Conservation (phyloP, 169 alveolate genomes). For the Gregarina niphandrodes region DNA sequence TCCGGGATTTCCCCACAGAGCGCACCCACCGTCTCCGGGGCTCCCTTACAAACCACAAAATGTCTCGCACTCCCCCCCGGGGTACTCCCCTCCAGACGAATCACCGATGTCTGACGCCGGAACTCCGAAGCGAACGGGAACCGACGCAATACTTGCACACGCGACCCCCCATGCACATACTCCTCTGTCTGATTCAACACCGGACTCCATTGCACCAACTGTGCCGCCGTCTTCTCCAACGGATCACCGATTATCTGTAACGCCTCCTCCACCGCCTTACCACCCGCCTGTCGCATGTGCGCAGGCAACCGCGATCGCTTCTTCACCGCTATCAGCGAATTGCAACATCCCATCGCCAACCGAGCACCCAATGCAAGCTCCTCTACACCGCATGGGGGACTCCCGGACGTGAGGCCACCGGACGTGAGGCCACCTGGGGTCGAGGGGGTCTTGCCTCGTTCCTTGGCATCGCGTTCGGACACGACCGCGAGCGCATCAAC, state of each 20-base stretch:
- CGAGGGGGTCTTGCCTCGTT: not conserved
- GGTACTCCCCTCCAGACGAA: constrained; percentile 11
- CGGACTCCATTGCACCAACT: constrained; percentile 8
- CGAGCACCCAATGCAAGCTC: not conserved
- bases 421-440: too few species aligned
- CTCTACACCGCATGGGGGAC: too few species aligned
- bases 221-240: constrained; percentile 51
- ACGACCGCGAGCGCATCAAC: too few species aligned
- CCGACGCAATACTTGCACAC: constrained; percentile 27
- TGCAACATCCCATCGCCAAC: constrained; percentile 1
- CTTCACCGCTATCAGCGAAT: too few species aligned
- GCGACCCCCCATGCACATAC: constrained; percentile 20
- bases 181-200: constrained; percentile 1
- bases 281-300: not conserved
- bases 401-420: too few species aligned
- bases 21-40: constrained; percentile 69
- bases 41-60: constrained; percentile 66
- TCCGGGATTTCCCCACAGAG: constrained; percentile 58
- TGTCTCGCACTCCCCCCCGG: constrained; percentile 2
- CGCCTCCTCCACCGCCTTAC: not conserved
- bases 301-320: not conserved
- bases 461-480: too few species aligned
- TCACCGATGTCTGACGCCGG: constrained; percentile 49
- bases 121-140: constrained; percentile 55
- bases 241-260: constrained; percentile 75